Evolutionary conservation across 163 green algal genomes (phyloP).

Genomic region (Scenedesmus sp.): DNA sequence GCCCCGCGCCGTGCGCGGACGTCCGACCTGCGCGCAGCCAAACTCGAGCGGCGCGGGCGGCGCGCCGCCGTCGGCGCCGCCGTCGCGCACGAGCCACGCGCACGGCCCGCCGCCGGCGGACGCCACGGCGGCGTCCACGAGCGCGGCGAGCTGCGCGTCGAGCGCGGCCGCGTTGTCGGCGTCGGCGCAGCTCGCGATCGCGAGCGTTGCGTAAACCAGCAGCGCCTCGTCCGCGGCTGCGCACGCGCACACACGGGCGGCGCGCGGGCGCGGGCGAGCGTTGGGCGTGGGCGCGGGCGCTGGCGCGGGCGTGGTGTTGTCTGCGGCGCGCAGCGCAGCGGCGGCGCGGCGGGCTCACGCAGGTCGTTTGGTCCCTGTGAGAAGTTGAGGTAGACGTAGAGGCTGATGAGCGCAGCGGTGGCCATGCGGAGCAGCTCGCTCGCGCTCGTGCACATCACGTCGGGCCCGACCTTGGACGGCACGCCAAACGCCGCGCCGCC

Average conservation of each 20-base stretch:
- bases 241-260: background rate
- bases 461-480: conserved; percentile 24
- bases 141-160: conserved; percentile 27
- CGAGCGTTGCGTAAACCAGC: conserved; percentile 37
- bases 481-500: conserved; percentile 22
- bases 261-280: no score
- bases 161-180: conserved; percentile 27
- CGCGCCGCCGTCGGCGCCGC: background rate
- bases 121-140: background rate
- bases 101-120: background rate
- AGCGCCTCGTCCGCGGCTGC: conserved; percentile 19
- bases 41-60: conserved; percentile 1
- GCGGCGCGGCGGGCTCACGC: no score
- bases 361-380: conserved; percentile 17
- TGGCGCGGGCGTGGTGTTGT: no score
- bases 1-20: no score
- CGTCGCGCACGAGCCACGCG: conserved; percentile 21
- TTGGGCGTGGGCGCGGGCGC: no score
- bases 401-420: conserved; percentile 32
- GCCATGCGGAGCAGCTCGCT: conserved; percentile 41
- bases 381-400: conserved; percentile 47
- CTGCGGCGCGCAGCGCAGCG: no score
- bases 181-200: conserved; percentile 29
- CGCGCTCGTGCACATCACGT: conserved; percentile 18
- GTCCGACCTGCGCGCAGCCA: conserved; percentile 39